Evolutionary conservation across 2,329 filamentous ascomycete genomes (phyloP), one percentile per base, ranked within the genome.

Genomic region (Plectosphaerella cucumerina): DNA sequence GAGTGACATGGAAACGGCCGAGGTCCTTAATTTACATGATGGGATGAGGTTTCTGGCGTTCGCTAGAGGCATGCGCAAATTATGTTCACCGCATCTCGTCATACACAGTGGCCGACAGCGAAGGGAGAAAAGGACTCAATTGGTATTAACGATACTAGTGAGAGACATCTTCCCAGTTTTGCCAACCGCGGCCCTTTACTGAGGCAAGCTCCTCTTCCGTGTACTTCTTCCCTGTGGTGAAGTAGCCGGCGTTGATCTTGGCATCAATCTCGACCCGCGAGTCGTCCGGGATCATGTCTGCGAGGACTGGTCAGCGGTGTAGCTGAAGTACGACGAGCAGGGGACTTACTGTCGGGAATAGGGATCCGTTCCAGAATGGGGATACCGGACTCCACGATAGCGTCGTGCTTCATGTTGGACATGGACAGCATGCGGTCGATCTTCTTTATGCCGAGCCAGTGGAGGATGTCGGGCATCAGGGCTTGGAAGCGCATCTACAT

Each of bases 371-470:
- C 39, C 4, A 42, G 17, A 42, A 42, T 42, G 53, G 65, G 74
- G 68, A 68, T 85, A 82, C 89, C 89, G 74, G 92, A 88, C 52
- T 84, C 81, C 49, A 94, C 89, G 63, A 94, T 93, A 49, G 89
- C 89, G 72, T 94, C 89, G 70, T 94, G 86, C 75, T 94, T 93
- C 89, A 93, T 92, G 72, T 97, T 96, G 71, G 90, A 95, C 94
- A 97, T 97, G 74, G 90, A 95, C 61, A 97, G 76, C 94, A 97
- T 99, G 53, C 92, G 82, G 69, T 99, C 94, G 65, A 99, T 97
- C 78, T 97, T 97, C 67, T 89, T 94, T 65, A 99, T 96, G 56
- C 94, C 94, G 26, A 99, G 82, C 94, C 94, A 97, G 71, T 97
- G 94, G 49, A 97, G 79, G 59, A 97, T 96, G 67, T 96, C 91